phyloP scores from a whole-genome alignment of 768 basidiomycete genomes.

The Phanerochaete carnosa region DNA sequence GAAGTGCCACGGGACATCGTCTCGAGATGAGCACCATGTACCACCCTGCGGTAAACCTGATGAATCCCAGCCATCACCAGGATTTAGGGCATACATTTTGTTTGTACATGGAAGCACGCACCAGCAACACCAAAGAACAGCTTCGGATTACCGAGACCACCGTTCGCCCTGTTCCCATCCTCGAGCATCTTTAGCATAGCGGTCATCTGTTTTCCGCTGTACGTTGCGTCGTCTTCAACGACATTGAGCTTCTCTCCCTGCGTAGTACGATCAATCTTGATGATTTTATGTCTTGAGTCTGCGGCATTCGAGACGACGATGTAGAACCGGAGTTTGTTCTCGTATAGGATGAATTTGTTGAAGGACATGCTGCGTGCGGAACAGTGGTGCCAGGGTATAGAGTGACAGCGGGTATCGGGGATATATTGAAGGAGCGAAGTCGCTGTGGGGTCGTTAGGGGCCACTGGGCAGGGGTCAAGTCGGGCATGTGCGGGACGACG shows the following conservation, averaged over 20 bases:
- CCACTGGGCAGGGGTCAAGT: no score
- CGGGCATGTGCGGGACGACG: no score
- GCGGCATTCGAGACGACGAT: conserved; percentile 89
- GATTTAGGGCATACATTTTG: neutral
- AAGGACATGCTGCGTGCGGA: conserved; percentile 27
- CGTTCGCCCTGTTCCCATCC: conserved; percentile 87
- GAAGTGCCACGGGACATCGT: conserved; percentile 85
- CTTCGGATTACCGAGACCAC: conserved; percentile 78
- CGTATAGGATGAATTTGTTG: conserved; percentile 92
- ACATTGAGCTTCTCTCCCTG: conserved; percentile 58
- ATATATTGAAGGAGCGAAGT: no score
- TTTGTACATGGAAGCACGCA: conserved; percentile 28
- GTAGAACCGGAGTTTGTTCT: conserved; percentile 88
- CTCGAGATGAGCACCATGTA: conserved; percentile 91
- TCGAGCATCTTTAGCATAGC: conserved; percentile 92
- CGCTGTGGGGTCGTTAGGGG: no score
- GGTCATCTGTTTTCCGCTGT: conserved; percentile 86
- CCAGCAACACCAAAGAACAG: conserved; percentile 84
- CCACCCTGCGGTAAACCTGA: conserved; percentile 93
- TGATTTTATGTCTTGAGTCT: conserved; percentile 86
- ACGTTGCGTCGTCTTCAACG: conserved; percentile 85
- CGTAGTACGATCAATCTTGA: conserved; percentile 89
- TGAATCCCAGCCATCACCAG: conserved; percentile 58
- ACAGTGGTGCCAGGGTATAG: neutral
- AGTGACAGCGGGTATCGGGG: neutral